Base-by-base conservation (phyloP, 2,329 filamentous ascomycete species). In the Xylaria sp. region DNA sequence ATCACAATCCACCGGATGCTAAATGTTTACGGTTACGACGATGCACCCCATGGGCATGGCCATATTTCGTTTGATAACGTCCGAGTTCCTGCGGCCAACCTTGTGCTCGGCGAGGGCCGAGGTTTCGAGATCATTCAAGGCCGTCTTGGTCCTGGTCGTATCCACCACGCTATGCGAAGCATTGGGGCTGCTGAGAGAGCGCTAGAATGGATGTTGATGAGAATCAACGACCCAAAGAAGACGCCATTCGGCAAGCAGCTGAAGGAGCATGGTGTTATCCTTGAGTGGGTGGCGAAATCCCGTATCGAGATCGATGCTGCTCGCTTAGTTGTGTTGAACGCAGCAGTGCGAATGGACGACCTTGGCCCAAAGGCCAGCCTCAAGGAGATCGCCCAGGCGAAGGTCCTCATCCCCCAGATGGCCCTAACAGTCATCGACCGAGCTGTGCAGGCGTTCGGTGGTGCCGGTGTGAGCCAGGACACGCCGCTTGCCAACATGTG, bases 71-170 rank as follows among this genome's bases (percentile, higher is more conserved):
- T 99, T 83, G 86, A 90, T 67, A 92, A 98, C 79, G 96, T 98
- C 71, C 92, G 95, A 67, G 93, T 99, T 0, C 95, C 95, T 7
- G 89, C 86, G 38, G 84, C 85, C 76, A 96, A 93, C 83, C 91
- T 99, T 77, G 92, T 98, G 11, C 90, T 99, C 3, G 95, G 96
- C 69, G 93, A 96, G 80, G 96, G 96, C 72, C 90, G 93, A 71
- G 96, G 96, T 23, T 99, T 99, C 80, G 96, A 99, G 82, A 97
- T 99, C 78, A 97, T 99, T 78, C 96, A 99, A 81, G 96, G 96
- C 66, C 93, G 96, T 74, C 90, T 99, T 28, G 96, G 96, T 0
- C 96, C 96, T 1, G 96, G 96, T 40, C 92, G 96, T 67, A 98
- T 99, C 79, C 96, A 99, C 84, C 96, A 99, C 83, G 93, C 94